Percentiles rank a stretch among this genome's conserved stretches.
Conservation (phyloP, 169 alveolate genomes). For the Amoebophrya sp. region DNA sequence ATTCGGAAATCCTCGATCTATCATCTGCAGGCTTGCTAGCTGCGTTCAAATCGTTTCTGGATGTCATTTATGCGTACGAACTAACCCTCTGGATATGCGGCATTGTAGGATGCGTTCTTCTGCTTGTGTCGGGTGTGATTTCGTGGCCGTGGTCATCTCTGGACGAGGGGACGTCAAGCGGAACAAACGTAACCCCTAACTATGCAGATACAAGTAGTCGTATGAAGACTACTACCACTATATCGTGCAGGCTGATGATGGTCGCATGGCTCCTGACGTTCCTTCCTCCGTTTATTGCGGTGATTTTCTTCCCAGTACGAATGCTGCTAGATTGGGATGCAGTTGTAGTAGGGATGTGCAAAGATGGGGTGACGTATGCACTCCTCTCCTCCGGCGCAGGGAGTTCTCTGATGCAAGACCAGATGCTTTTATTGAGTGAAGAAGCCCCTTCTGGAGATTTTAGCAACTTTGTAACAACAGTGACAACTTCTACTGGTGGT, state of each 20-base stretch:
- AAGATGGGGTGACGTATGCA: background rate
- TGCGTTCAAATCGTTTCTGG: background rate
- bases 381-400: too few relatives aligned
- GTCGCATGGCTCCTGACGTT: background rate
- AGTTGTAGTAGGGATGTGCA: background rate
- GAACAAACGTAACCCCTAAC: background rate
- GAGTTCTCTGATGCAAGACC: too few relatives aligned
- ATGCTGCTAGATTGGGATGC: background rate
- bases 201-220: background rate
- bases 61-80: background rate
- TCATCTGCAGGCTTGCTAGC: background rate
- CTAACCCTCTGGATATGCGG: background rate
- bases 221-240: background rate
- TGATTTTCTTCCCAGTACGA: background rate
- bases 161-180: background rate
- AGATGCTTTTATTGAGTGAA: too few relatives aligned
- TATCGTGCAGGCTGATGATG: background rate
- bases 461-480: too few relatives aligned
- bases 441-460: too few relatives aligned
- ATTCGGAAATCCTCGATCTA: background rate
- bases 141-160: background rate
- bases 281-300: background rate
- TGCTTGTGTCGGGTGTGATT: background rate
- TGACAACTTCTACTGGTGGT: too few relatives aligned
- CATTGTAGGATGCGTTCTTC: background rate